Evolutionary conservation across 305 asterid species (phyloP).

Genomic region (Caryopteris hybrid): DNA sequence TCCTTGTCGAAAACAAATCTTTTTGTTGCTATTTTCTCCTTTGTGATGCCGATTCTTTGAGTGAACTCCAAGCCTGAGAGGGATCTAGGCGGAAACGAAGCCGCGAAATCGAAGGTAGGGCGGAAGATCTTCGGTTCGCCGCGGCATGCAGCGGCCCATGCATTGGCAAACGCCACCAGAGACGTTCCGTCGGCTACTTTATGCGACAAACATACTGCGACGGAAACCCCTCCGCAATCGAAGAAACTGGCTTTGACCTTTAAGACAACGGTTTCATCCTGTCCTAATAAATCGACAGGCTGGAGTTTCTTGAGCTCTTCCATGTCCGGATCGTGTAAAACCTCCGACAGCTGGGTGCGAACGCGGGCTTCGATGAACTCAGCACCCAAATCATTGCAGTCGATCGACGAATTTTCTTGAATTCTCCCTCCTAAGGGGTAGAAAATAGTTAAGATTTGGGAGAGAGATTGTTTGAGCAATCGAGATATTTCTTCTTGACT

Average conservation of each 20-base stretch:
- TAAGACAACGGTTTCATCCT: not conserved
- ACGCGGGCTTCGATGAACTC: conserved; percentile 25
- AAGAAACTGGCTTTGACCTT: conserved; percentile 23
- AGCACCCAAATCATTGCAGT: conserved; percentile 33
- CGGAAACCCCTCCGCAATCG: conserved; percentile 30
- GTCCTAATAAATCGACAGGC: not conserved
- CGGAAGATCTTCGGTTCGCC: not conserved
- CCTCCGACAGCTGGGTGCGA: conserved; percentile 13
- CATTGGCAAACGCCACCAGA: conserved; percentile 19
- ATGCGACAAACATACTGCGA: conserved; percentile 32
- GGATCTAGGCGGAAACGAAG: conserved; percentile 24
- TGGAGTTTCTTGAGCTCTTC: conserved; percentile 19
- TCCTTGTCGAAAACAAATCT: conserved; percentile 24
- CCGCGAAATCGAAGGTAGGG: conserved; percentile 9
- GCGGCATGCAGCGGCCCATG: conserved; percentile 28
- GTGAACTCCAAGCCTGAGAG: not conserved
- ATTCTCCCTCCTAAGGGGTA: conserved; percentile 36
- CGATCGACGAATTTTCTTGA: conserved; percentile 1
- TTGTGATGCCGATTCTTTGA: not conserved
- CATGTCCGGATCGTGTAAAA: conserved; percentile 14
- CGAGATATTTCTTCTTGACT: not conserved
- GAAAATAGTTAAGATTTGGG: conserved; percentile 18
- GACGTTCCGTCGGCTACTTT: conserved; percentile 28
- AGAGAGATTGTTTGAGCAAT: conserved; percentile 23
- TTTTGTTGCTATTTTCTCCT: conserved; percentile 24